Conservation (phyloP, 1,139 yeast genomes). For the Zhuliangozyma blackwelliae region DNA sequence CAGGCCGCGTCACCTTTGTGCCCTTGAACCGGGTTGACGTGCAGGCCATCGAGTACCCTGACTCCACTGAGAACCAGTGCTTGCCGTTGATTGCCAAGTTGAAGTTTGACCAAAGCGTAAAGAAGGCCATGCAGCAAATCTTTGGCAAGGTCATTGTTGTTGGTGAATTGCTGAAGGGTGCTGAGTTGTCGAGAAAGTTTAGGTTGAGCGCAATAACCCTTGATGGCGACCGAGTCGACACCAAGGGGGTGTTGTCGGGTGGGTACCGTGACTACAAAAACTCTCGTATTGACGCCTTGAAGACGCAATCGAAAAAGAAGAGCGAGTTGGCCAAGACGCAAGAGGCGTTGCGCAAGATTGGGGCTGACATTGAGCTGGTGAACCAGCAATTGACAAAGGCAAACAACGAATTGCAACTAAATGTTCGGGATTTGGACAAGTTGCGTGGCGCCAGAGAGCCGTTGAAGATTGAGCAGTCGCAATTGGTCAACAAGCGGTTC, state of each 20-base stretch:
- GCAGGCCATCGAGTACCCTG: constrained; percentile 46
- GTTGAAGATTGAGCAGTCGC: constrained; percentile 37
- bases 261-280: constrained; percentile 73
- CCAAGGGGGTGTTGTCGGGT: constrained; percentile 81
- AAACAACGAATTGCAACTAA: constrained; percentile 44
- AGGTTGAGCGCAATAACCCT: constrained; percentile 77
- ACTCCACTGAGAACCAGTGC: constrained; percentile 47
- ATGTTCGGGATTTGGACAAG: constrained; percentile 33
- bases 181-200: constrained; percentile 59
- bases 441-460: constrained; percentile 41
- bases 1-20: constrained; percentile 86
- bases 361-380: constrained; percentile 18
- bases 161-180: constrained; percentile 63
- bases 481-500: constrained; percentile 35
- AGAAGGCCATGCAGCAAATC: constrained; percentile 68
- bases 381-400: constrained; percentile 25
- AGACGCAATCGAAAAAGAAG: constrained; percentile 49
- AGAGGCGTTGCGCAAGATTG: constrained; percentile 18
- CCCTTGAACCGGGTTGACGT: constrained; percentile 70
- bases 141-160: constrained; percentile 83
- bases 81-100: constrained; percentile 77
- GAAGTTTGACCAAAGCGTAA: constrained; percentile 51
- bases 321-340: constrained; percentile 40
- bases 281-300: constrained; percentile 70
- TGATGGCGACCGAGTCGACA: constrained; percentile 88